Conservation (phyloP, 257 asterid species). For the Echites panduratus region DNA sequence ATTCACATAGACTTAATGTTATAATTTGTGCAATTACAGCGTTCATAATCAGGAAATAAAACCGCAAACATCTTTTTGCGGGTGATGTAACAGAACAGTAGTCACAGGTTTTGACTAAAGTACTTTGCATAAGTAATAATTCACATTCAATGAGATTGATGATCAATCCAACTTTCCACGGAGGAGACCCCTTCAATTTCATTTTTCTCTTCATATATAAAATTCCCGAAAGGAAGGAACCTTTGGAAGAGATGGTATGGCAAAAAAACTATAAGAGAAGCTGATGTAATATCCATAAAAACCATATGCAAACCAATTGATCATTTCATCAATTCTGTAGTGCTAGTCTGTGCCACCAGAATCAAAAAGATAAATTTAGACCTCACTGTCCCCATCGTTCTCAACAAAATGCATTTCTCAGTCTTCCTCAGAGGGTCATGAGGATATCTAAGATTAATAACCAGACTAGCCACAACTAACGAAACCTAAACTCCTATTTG, state of each 20-base stretch:
- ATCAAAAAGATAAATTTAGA: not conserved
- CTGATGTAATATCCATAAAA: not conserved
- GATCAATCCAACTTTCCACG: not conserved
- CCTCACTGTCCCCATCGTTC: not conserved
- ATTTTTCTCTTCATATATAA: not conserved
- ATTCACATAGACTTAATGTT: slow-evolving; percentile 13
- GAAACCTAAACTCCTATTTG: not conserved
- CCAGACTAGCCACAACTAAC: not conserved
- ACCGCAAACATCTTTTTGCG: not conserved
- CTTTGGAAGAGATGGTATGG: not conserved
- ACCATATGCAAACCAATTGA: not conserved
- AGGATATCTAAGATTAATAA: not conserved
- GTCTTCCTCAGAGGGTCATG: no score
- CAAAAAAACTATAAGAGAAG: not conserved
- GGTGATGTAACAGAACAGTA: no score
- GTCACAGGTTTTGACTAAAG: not conserved
- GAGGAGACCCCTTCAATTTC: no score
- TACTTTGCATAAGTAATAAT: not conserved
- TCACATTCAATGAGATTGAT: not conserved
- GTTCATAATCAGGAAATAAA: not conserved
- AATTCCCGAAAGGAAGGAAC: not conserved
- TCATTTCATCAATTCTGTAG: not conserved
- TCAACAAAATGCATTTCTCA: not conserved
- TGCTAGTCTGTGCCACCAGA: not conserved
- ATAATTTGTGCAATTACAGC: not conserved